Evolutionary conservation across 2,329 filamentous ascomycete species (phyloP), one percentile per base, ranked within the genome.

Genomic region (Fusarium neocosmosporiellum): DNA sequence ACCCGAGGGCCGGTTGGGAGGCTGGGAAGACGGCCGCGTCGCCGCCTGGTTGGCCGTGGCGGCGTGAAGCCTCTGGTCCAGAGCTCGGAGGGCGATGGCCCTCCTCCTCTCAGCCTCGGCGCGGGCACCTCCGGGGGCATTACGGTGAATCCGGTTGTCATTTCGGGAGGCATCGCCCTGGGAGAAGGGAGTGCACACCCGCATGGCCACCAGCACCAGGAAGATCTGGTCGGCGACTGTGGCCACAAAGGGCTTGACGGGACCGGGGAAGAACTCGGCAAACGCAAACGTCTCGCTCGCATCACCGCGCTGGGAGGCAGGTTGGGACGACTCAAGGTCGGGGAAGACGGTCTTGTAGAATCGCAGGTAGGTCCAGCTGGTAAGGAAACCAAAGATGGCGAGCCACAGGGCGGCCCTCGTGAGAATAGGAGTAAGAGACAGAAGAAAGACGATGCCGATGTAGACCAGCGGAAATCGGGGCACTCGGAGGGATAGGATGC

Each of bases 231-330:
- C 91, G 13, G 93, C 89, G n/a, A 97, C 80, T 11, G 90, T 88
- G 18, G 92, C 89, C 46, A 98, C 88, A 16, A 94, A 86, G 0
- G 94, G 93, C 80, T 98, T 96, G 46, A 93, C 85, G 4, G 92
- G 90, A 57, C 93, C 93, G 0, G 96, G 96, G 84, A 98, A 98
- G 86, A 99, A 98, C 78, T 96, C 94, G 73, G 95, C 92, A 81
- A 99, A 97, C 9, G 95, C 93, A 80, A 99, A 99, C 0, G 95
- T 98, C 83, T 99, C 96, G 82, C 94, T 97, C 37, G 96, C 94
- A 81, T 99, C 96, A 71, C 96, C 96, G 72, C 92, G 93, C 75
- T 97, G 89, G 10, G 88, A 86, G 7, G 87, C 80, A 3, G 88
- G 82, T 77, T 92, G 90, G 11, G 88, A 87, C 14, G 88, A 84